phyloP scores from a whole-genome alignment of 1,284 basidiomycete species.

The Veloporphyrellus conicus region DNA sequence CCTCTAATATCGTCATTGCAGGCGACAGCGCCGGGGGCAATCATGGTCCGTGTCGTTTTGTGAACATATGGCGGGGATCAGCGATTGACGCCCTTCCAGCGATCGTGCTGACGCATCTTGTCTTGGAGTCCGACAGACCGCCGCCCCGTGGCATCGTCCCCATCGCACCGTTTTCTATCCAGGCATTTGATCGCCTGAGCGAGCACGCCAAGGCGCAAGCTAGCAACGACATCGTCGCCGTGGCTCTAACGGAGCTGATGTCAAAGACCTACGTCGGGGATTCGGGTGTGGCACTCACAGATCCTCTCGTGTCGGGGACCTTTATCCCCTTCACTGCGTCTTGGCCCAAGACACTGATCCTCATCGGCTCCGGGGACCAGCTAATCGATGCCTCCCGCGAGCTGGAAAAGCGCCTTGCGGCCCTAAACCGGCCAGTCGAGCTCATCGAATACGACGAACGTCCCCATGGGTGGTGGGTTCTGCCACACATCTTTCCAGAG shows the following conservation, averaged over 20 bases:
- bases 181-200: not conserved
- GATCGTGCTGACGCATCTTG: conserved; percentile 23
- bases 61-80: not conserved
- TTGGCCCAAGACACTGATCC: conserved; percentile 28
- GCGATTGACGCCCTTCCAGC: conserved; percentile 7
- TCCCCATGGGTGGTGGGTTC: conserved; percentile 24
- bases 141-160: conserved; percentile 1
- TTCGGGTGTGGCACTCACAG: conserved; percentile 4
- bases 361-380: conserved; percentile 20
- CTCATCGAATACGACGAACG: conserved; percentile 26
- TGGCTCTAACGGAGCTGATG: rapidly evolving
- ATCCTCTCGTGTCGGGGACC: conserved; percentile 22
- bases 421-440: conserved; percentile 9
- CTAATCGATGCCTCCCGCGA: conserved; percentile 12
- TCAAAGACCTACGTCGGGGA: conserved; percentile 11
- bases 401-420: conserved; percentile 7
- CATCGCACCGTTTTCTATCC: not conserved
- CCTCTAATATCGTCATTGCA: conserved; percentile 18
- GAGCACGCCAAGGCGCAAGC: conserved; percentile 3
- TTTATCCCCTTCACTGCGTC: conserved; percentile 13
- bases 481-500: conserved; percentile 16
- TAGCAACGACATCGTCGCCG: conserved; percentile 8
- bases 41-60: conserved; percentile 13
- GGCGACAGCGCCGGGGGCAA: conserved; percentile 30
- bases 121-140: conserved; percentile 7